Evolutionary conservation across 306 rosid species (phyloP).

Genomic region (Corylus heterophylla): DNA sequence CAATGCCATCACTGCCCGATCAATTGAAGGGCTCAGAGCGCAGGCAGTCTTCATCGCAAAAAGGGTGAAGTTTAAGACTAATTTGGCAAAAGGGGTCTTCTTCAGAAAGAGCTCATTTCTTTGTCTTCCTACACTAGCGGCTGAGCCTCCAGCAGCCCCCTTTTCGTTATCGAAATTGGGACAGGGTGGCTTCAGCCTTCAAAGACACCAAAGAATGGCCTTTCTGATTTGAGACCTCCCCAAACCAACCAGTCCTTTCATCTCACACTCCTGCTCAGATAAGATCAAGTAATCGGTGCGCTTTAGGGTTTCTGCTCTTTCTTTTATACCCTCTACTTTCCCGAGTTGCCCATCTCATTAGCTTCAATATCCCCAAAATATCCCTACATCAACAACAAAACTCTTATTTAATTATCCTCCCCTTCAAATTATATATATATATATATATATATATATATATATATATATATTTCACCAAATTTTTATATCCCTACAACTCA

Average conservation of each 20-base stretch:
- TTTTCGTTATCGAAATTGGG: not conserved
- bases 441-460: no score
- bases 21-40: conserved; percentile 36
- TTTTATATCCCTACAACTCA: no score
- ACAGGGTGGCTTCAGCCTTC: conserved; percentile 26
- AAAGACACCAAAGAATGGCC: not conserved
- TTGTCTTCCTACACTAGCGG: not conserved
- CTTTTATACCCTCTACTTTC: not conserved
- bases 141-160: conserved; percentile 38
- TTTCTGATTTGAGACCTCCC: not conserved
- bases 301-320: conserved; percentile 6
- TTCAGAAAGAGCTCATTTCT: not conserved
- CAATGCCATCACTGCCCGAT: conserved; percentile 43
- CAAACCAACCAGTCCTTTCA: not conserved
- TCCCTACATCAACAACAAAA: not conserved
- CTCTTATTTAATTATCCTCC: no score
- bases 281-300: conserved; percentile 34
- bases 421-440: no score
- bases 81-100: not conserved
- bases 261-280: conserved; percentile 31
- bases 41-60: conserved; percentile 54
- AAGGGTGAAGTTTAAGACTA: not conserved
- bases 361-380: not conserved
- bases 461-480: no score
- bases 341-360: not conserved